Conservation (phyloP, 331 rosid species). For the Cydonia oblonga region DNA sequence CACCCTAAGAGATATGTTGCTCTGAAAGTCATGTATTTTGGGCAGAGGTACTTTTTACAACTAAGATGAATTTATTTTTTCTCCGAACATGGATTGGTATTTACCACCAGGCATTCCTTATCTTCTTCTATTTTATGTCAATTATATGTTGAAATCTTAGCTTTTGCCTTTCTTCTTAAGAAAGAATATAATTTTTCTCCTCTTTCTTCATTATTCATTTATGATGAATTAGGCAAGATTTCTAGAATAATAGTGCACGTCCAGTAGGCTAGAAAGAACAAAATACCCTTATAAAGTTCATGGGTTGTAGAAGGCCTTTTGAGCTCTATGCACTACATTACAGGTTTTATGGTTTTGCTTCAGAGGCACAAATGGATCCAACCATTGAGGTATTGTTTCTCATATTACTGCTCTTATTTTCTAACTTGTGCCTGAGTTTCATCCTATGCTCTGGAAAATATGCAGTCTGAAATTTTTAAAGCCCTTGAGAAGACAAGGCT, state of each 20-base stretch:
- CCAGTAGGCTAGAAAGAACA: background rate
- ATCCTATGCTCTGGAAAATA: conserved; percentile 11
- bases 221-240: background rate
- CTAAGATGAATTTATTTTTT: background rate
- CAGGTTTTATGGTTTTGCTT: conserved; percentile 78
- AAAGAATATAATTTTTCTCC: background rate
- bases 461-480: conserved; percentile 80
- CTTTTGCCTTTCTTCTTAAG: background rate
- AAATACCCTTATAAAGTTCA: background rate
- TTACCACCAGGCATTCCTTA: too few species aligned
- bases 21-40: conserved; percentile 82
- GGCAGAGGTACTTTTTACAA: conserved; percentile 54
- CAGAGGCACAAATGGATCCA: conserved; percentile 91
- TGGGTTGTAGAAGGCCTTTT: background rate
- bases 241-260: background rate
- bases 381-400: conserved; percentile 58
- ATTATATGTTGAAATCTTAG: background rate
- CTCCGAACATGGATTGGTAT: too few species aligned
- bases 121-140: too few species aligned
- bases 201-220: background rate
- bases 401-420: background rate
- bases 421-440: background rate
- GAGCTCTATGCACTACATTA: background rate
- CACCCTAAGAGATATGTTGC: conserved; percentile 75
- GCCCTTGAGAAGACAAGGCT: conserved; percentile 72